Conservation (phyloP, 1,284 basidiomycete species). For the Ustilago hordei region DNA sequence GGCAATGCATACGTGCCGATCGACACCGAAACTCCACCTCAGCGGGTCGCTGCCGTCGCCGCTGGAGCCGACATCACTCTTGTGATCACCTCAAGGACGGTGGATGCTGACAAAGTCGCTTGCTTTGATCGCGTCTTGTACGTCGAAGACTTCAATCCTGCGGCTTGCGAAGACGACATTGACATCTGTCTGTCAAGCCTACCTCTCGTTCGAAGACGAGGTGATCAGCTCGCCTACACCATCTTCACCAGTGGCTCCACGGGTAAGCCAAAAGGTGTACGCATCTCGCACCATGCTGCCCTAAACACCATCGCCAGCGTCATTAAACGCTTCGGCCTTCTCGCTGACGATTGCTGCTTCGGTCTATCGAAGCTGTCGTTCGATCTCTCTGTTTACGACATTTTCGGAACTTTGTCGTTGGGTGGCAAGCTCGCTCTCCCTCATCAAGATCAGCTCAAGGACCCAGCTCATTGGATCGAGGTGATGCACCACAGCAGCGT, state of each 20-base stretch:
- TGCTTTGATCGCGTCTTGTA: not conserved
- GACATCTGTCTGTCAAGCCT: not conserved
- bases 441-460: not conserved
- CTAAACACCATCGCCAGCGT: slow-evolving; percentile 28
- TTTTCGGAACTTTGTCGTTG: slow-evolving; percentile 46
- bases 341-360: slow-evolving; percentile 31
- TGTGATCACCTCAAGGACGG: slow-evolving; percentile 2
- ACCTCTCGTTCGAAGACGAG: not conserved
- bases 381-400: slow-evolving; percentile 43
- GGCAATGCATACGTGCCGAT: slow-evolving; percentile 32
- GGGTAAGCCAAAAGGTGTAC: slow-evolving; percentile 55
- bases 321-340: slow-evolving; percentile 20
- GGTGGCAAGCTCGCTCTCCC: slow-evolving; percentile 18
- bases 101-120: not conserved
- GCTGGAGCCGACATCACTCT: slow-evolving; percentile 40
- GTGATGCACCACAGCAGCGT: not conserved
- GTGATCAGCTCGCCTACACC: slow-evolving; percentile 46
- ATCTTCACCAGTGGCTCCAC: slow-evolving; percentile 66
- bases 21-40: slow-evolving; percentile 44
- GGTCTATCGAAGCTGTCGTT: slow-evolving; percentile 31
- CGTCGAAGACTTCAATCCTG: not conserved
- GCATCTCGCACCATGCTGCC: slow-evolving; percentile 40
- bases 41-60: slow-evolving; percentile 24
- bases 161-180: not conserved
- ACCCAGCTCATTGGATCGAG: not conserved